A percentile compares a stretch with the other conserved stretches of the same genome.
Evolutionary conservation across 768 basidiomycete species (phyloP).

Genomic region (Lepiota brunneoincarnata): DNA sequence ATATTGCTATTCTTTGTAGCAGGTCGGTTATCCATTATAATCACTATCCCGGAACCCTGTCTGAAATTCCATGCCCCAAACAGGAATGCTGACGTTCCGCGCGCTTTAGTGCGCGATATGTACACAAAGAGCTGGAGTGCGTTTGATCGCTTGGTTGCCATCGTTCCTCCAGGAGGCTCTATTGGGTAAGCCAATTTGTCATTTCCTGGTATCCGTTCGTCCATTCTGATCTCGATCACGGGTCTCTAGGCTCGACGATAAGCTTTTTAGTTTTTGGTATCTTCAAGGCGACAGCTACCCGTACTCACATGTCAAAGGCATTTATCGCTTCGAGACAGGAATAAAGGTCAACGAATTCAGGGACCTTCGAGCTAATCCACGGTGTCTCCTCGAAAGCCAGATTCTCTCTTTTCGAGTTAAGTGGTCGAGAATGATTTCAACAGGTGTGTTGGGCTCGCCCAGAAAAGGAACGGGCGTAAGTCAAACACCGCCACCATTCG

Average conservation of each 20-base stretch:
- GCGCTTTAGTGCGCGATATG: conserved; percentile 84
- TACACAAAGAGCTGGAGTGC: conserved; percentile 94
- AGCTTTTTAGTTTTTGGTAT: conserved; percentile 88
- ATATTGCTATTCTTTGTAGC: conserved; percentile 69
- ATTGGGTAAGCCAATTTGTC: conserved; percentile 59
- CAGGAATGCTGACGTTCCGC: conserved; percentile 83
- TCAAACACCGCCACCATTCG: conserved; percentile 31
- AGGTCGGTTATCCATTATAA: conserved; percentile 37
- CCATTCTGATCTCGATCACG: background rate
- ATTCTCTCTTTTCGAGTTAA: conserved; percentile 79
- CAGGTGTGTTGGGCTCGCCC: conserved; percentile 59
- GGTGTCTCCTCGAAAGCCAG: conserved; percentile 82
- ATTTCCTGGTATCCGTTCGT: background rate
- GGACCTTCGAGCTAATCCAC: conserved; percentile 84
- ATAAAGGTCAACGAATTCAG: conserved; percentile 87
- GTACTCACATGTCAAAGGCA: conserved; percentile 77
- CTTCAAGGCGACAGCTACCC: conserved; percentile 78
- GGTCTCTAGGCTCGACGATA: conserved; percentile 73
- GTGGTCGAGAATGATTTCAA: conserved; percentile 71
- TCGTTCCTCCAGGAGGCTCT: conserved; percentile 87
- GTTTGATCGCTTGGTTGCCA: conserved; percentile 83
- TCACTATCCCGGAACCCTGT: background rate
- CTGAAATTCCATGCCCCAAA: conserved; percentile 4
- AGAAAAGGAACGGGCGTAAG: conserved; percentile 29
- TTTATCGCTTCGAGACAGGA: conserved; percentile 85